A percentile compares a stretch with the other conserved stretches of the same genome.
Evolutionary conservation across 2,329 filamentous ascomycete genomes (phyloP).

Genomic region (Trichoderma guizhouense): DNA sequence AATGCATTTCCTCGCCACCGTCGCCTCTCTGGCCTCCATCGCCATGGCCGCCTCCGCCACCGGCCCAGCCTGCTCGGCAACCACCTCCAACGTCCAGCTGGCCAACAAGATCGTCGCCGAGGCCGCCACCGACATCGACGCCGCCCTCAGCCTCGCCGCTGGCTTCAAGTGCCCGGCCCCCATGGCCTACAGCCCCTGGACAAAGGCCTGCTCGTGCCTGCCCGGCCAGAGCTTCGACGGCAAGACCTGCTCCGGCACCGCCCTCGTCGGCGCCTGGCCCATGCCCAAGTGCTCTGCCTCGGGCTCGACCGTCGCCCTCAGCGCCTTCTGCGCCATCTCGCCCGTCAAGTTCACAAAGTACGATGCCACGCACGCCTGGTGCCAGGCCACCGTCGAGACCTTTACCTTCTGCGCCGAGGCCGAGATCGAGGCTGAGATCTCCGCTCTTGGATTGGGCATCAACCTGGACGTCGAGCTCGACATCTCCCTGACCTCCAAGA

Average conservation of each 20-base stretch:
- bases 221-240: constrained; percentile 40
- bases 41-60: constrained; percentile 24
- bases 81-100: constrained; percentile 13
- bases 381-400: constrained; percentile 34
- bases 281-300: constrained; percentile 29
- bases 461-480: constrained; percentile 26
- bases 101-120: constrained; percentile 22
- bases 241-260: constrained; percentile 28
- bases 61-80: constrained; percentile 11
- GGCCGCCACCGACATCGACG: background rate
- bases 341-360: constrained; percentile 37
- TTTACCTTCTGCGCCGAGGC: constrained; percentile 35
- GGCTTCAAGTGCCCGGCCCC: constrained; percentile 32
- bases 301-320: constrained; percentile 29
- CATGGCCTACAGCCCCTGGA: constrained; percentile 39
- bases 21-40: constrained; percentile 27
- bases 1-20: constrained; percentile 33
- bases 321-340: constrained; percentile 33
- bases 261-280: constrained; percentile 33
- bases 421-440: constrained; percentile 28
- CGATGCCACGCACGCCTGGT: constrained; percentile 34
- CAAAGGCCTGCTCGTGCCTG: constrained; percentile 42
- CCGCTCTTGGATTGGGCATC: constrained; percentile 25
- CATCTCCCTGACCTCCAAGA: constrained; percentile 19
- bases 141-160: constrained; percentile 2